Evolutionary conservation across 1,284 basidiomycete species (phyloP), one percentile per base, ranked within the genome.

Genomic region (Xerocomus nothofagi): DNA sequence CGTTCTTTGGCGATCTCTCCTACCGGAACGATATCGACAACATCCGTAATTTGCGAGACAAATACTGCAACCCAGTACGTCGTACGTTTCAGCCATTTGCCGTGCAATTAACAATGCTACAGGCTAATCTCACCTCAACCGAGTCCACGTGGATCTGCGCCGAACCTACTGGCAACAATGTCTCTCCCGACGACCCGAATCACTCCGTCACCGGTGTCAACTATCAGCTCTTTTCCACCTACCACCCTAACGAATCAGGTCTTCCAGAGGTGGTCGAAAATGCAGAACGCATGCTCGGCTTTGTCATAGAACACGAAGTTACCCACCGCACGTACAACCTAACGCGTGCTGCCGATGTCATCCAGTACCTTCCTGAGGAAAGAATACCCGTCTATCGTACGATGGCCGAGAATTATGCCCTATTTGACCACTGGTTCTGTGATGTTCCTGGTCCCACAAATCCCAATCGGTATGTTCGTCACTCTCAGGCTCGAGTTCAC

Each of bases 381-480:
- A 52, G 44, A 53, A 62, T 62, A 57, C 60, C 63, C 29, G 58
- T 62, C 3, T 63, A 39, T 27, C 56, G 63, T 8, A 53, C 61
- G 4, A 45, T 62, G 46, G 60, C 63, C 2, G 56, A 62, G 42
- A 62, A 63, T 41, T 62, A 51, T 24, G 49, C 54, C 17, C 34
- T 62, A 3, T 62, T 62, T 8, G 60, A 65, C 20, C 37, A 44
- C 23, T 62, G 63, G 62, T 62, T 61, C 30, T 61, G 56, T 11
- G 63, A 63, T n/a, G 60, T 62, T 4, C 62, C 60, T 3, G 60
- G 60, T 6, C 61, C 60, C 8, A 62, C 60, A 0, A 61, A 62
- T 21, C 60, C 62, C 2, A 62, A 62, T 45, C 60, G 60, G 60
- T 62, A 56, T 15, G 37, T 18, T 12, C 11, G 0, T 17, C 6